Base-by-base conservation (phyloP, 345 rosid species). In the Reutealis trisperma region DNA sequence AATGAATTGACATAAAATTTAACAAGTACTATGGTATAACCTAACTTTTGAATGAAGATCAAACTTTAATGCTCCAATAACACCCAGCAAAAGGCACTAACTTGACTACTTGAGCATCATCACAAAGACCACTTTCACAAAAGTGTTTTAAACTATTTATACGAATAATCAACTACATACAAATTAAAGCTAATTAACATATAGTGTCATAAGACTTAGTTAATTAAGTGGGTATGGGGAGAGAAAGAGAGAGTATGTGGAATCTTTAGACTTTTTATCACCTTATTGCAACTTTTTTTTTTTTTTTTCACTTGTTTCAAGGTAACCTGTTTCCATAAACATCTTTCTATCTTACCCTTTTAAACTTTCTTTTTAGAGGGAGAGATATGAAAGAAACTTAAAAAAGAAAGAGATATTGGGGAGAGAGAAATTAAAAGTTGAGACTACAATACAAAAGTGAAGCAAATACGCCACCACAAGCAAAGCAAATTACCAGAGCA, bases 231-330 rank as follows among this genome's bases (percentile, higher is more conserved):
- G 6, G 51, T 47, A 47, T 47, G 2, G 9, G 45, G 79, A 65
- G 76, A 69, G 61, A 25, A 67, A 24, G 42, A 71, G 49, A 58
- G 14, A 42, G 18, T n/a, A 15, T 19, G 71, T 59, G 83, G 72
- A 73, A 78, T 76, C 70, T 76, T 76, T 57, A 44, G 73, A 65
- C 41, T 67, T 70, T 13, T 67, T n/a, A n/a, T 78, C 52, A 69
- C 22, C 79, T 69, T 69, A 72, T 73, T 78, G 75, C 83, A 77
- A 72, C 76, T 59, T 74, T 70, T 16, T 37, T 34, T 59, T 74
- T 70, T 16, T 37, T 34, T 71, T 66, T 70, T 73, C 83, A 64
- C 83, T 72, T 77, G 75, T 81, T 83, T 78, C 85, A 30, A 83
- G 82, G 71, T 59, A 9, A 60, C 72, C 80, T 59, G 42, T 45